phyloP scores from a whole-genome alignment of 306 rosid species.

The Prinsepia uniflora region DNA sequence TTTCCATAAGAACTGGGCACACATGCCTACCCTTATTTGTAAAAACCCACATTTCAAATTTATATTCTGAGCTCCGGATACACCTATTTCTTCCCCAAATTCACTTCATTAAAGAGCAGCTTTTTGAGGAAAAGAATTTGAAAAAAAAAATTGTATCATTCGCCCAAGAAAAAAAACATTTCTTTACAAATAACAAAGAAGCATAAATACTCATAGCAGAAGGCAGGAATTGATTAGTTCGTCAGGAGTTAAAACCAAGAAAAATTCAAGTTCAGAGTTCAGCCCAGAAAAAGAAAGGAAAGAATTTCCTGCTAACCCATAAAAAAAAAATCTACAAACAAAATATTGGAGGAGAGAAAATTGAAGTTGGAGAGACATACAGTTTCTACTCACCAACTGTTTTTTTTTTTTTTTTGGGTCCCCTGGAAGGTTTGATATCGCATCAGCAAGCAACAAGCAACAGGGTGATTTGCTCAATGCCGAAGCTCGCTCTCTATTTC shows the following conservation, averaged over 20 bases:
- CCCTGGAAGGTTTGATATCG: neutral
- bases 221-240: neutral
- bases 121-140: neutral
- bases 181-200: neutral
- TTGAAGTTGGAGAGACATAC: neutral
- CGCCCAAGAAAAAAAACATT: neutral
- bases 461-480: neutral
- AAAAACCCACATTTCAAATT: slow-evolving; percentile 9
- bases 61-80: slow-evolving; percentile 2
- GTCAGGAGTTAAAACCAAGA: neutral
- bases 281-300: neutral
- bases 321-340: neutral
- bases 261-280: neutral
- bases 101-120: neutral
- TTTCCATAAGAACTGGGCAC: neutral
- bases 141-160: neutral
- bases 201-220: neutral
- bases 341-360: neutral
- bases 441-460: slow-evolving; percentile 1
- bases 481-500: neutral
- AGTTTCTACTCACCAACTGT: neutral
- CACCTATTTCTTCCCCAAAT: neutral
- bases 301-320: neutral
- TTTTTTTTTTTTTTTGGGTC: slow-evolving; percentile 1
- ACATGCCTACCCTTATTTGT: neutral